These are phyloP conservation scores for Arabis hirsuta DNA, from an alignment of 345 rosid genomes.

Conservation along the genomic window DNA sequence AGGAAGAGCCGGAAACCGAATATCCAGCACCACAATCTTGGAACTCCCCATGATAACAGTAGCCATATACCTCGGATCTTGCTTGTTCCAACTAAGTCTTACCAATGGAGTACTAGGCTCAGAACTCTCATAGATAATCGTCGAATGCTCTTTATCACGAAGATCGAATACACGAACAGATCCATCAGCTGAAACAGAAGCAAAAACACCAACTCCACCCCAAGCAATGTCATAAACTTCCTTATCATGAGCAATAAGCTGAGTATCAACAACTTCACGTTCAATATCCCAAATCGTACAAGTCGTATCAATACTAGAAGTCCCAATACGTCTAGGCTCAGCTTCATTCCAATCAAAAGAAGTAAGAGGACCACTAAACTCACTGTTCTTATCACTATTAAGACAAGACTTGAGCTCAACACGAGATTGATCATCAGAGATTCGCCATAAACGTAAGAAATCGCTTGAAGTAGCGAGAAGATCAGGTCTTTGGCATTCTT, in stretches of 20 bases:
- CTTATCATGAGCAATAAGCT: slow-evolving; percentile 90
- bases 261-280: slow-evolving; percentile 81
- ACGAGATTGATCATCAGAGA: slow-evolving; percentile 60
- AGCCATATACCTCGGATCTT: slow-evolving; percentile 97
- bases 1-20: slow-evolving; percentile 84
- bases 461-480: slow-evolving; percentile 89
- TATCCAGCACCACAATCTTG: slow-evolving; percentile 81
- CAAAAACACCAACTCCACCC: slow-evolving; percentile 95
- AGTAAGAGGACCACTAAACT: slow-evolving; percentile 88
- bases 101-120: slow-evolving; percentile 85
- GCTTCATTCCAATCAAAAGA: slow-evolving; percentile 98
- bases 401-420: slow-evolving; percentile 72
- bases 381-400: slow-evolving; percentile 83
- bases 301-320: slow-evolving; percentile 90
- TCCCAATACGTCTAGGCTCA: slow-evolving; percentile 87
- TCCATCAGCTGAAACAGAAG: slow-evolving; percentile 86
- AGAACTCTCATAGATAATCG: slow-evolving; percentile 86
- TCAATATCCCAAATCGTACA: slow-evolving; percentile 97
- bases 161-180: slow-evolving; percentile 87
- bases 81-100: slow-evolving; percentile 91
- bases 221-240: slow-evolving; percentile 96
- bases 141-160: slow-evolving; percentile 90
- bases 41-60: slow-evolving; percentile 89
- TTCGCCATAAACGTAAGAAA: slow-evolving; percentile 85
- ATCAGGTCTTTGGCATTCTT: slow-evolving; percentile 81